Evolutionary conservation across 768 basidiomycete species (phyloP), one percentile per base, ranked within the genome.

Genomic region (Boletus fagicola): DNA sequence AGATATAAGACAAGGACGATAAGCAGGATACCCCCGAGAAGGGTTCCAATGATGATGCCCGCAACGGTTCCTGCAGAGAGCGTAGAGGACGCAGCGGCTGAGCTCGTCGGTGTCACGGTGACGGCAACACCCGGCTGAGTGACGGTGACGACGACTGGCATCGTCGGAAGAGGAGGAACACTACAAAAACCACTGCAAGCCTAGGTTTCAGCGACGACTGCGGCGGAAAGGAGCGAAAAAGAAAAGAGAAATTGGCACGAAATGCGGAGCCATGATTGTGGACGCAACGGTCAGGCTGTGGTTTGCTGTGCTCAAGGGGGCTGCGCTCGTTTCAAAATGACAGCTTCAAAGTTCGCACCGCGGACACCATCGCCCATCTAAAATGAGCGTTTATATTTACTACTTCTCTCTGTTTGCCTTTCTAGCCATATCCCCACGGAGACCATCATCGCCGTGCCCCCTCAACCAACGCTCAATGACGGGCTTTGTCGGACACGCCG

Each of bases 381-480:
- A 58, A 53, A 44, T 12, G n/a, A 48, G 30, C 10, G n/a, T 43
- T 16, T 45, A 26, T 12, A 20, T 40, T n/a, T 40, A 40, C n/a
- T 40, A n/a, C 8, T 33, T 3, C 31, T 33, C 31, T 12, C 31
- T 3, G 13, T 35, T 13, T 9, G 3, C 3, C 12, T 13, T 8
- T 4, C 39, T 11, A n/a, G 1, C n/a, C 39, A n/a, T 13, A 20
- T 30, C 31, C 46, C 46, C 20, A 15, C 31, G 50, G 33, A 36
- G 15, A 18, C 38, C 38, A 10, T 53, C 30, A 50, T 30, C 36
- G 6, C 43, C 40, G 33, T 50, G 22, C 24, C 2, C 74, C 62
- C 80, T 82, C 36, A 88, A 62, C 88, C 87, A 89, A 35, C 80
- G 73, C 45, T 76, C 72, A 3, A 88, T 75, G 5, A 83, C 81